Conservation (phyloP, 768 basidiomycete genomes). For the Amanita polypyramis region DNA sequence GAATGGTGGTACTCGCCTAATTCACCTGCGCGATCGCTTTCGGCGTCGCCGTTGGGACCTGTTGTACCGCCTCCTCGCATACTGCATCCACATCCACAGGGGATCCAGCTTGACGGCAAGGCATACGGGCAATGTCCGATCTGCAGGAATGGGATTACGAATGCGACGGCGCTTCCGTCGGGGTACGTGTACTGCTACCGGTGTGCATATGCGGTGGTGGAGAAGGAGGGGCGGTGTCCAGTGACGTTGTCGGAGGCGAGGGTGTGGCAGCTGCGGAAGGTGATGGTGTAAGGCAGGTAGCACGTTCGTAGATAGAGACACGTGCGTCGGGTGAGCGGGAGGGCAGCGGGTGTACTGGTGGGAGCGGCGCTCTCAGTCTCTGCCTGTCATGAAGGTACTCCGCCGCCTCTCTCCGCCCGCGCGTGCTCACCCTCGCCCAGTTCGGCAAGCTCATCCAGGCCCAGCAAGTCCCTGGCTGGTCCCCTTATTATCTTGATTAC, state of each 20-base stretch:
- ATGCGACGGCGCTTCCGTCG: slow-evolving; percentile 84
- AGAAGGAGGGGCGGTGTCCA: slow-evolving; percentile 72
- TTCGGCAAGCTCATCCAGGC: slow-evolving; percentile 98
- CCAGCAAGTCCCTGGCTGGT: slow-evolving; percentile 97
- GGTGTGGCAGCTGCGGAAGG: slow-evolving; percentile 80
- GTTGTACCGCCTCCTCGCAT: slow-evolving; percentile 69
- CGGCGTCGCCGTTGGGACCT: slow-evolving; percentile 52
- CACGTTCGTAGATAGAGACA: slow-evolving; percentile 35
- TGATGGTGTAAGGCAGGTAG: slow-evolving; percentile 52
- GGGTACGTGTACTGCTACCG: slow-evolving; percentile 95
- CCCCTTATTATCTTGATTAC: slow-evolving; percentile 92
- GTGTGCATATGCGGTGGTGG: slow-evolving; percentile 78
- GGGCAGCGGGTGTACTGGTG: too few relatives aligned
- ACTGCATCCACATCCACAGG: slow-evolving; percentile 64
- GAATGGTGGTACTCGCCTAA: slow-evolving; percentile 99
- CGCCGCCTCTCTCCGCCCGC: background rate
- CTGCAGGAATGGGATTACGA: slow-evolving; percentile 61
- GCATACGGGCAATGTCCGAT: slow-evolving; percentile 81
- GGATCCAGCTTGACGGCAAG: slow-evolving; percentile 48
- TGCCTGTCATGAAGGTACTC: slow-evolving; percentile 7
- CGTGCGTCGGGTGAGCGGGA: background rate
- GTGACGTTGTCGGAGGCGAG: slow-evolving; percentile 71
- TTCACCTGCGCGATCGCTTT: slow-evolving; percentile 72
- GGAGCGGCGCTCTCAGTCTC: too few relatives aligned
- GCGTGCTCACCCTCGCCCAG: slow-evolving; percentile 29